Base-by-base conservation (phyloP, 139 green algal species). In the Chara braunii region DNA sequence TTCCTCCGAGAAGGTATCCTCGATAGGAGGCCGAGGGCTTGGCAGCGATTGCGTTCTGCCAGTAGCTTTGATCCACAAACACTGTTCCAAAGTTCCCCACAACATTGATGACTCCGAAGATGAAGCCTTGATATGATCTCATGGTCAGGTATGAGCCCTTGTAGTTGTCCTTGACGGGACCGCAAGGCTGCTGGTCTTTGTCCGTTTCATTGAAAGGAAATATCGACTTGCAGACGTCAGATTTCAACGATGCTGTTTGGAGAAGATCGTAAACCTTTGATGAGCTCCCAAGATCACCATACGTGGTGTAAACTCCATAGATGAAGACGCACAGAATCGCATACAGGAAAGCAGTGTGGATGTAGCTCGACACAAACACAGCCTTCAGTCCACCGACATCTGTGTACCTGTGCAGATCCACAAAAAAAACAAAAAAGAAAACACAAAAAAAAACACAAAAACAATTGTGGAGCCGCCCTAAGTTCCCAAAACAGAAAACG, bases 81-180 rank as follows among this genome's bases (percentile, higher is more conserved):
- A 96, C 89, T 1, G 90, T 96, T 55, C 90, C 89, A 62, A 95
- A 94, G 83, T 90, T 91, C 60, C 89, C 89, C 36, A 95, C 87
- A 64, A 96, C 85, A 81, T 96, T 96, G 84, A 96, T 96, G 69
- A 96, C 85, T 30, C 90, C 90, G 43, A 96, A 96, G 74, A 96
- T 84, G 48, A 96, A 44, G 35, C 90, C 90, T 11, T 81, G 81
- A 54, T 85, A 71, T 45, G 78, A 89, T 31, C 90, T 83, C 87
- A 96, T 95, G 76, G 90, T 96, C 6, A 96, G 48, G 75, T 89
- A 94, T 14, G 81, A 89, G 43, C 88, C 90, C 14, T 75, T 78
- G 67, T 82, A 81, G 84, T 95, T 95, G 73, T 85, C 70, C 0
- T 30, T 59, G 0, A 95, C 86, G 1, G 89, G 58, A 42, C 74